Evolutionary conservation across 768 basidiomycete genomes (phyloP), one percentile per base, ranked within the genome.

Genomic region (Russula sp.): DNA sequence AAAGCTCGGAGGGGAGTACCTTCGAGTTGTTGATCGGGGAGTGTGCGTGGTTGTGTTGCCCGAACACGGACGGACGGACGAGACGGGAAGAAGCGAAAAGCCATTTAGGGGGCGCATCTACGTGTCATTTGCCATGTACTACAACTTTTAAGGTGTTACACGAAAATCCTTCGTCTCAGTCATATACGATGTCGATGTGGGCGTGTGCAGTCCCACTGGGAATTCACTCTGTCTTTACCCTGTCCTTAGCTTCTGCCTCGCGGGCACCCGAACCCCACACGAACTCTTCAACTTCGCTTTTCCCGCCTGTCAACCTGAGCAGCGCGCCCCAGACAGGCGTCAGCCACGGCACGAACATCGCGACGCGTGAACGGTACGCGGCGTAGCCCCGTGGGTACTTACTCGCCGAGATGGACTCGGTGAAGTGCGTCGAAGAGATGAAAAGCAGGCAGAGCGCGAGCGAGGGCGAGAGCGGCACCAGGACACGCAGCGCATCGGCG

Each of bases 331-430:
- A 81, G 36, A 81, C 72, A 0, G 75, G 67, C 0, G 83, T 85
- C 36, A 72, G 59, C 16, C 75, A 54, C 2, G 84, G 83, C 9
- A 76, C 65, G 69, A 96, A 95, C 87, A 93, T 93, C 13, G 81
- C 85, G 5, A 96, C 93, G 22, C 93, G 82, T 59, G 77, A 70
- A 68, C 85, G 84, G 71, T 95, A 97, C 5, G 84, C 81, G 6
- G 70, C 69, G 72, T 96, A 97, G 3, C 76, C 80, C 16, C 73
- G 73, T 2, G 86, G 82, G 69, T 93, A 93, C 71, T 97, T 97
- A 52, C 77, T 72, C 36, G 69, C 66, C 6, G 90, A 85, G 68
- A 98, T 93, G 41, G 78, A 78, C 75, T 98, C 95, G 0, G 93
- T 90, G 73, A 87, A 87, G 14, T 72, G 63, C 1, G 93, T 94